Conservation (phyloP, 805 yeast species). For the Metschnikowia lunata region DNA sequence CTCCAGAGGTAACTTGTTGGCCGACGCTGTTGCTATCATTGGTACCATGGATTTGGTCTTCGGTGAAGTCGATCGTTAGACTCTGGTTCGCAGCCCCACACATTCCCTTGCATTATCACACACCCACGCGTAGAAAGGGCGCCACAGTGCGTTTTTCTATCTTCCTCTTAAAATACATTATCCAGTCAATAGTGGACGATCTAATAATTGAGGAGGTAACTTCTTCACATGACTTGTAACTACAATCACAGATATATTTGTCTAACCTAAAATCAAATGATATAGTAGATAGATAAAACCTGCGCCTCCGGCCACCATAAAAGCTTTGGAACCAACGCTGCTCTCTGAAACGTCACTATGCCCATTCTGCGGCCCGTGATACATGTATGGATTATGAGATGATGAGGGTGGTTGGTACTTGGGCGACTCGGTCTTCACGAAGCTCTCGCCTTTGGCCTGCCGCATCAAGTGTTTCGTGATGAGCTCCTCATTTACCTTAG, state of each 20-base stretch:
- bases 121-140: conserved; percentile 1
- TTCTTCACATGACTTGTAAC: too few relatives aligned
- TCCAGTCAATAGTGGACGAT: conserved; percentile 3
- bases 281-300: conserved; percentile 28
- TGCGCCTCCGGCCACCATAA: conserved; percentile 30
- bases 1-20: conserved; percentile 79
- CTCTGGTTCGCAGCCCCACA: not conserved
- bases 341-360: conserved; percentile 13
- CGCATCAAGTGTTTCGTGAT: conserved; percentile 41
- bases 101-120: conserved; percentile 11
- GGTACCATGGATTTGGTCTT: conserved; percentile 95
- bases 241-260: too few relatives aligned
- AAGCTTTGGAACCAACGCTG: conserved; percentile 18
- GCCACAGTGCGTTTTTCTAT: conserved; percentile 6
- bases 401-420: not conserved
- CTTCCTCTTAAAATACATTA: not conserved
- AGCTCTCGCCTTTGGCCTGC: conserved; percentile 24
- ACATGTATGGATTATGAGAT: conserved; percentile 29
- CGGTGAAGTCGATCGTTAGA: conserved; percentile 87
- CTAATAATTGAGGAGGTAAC: not conserved
- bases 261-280: conserved; percentile 9
- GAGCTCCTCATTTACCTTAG: conserved; percentile 35
- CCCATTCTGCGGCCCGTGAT: conserved; percentile 26
- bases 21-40: conserved; percentile 89
- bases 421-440: conserved; percentile 3